phyloP scores from a whole-genome alignment of 345 rosid genomes.

The Salix arbutifolia region DNA sequence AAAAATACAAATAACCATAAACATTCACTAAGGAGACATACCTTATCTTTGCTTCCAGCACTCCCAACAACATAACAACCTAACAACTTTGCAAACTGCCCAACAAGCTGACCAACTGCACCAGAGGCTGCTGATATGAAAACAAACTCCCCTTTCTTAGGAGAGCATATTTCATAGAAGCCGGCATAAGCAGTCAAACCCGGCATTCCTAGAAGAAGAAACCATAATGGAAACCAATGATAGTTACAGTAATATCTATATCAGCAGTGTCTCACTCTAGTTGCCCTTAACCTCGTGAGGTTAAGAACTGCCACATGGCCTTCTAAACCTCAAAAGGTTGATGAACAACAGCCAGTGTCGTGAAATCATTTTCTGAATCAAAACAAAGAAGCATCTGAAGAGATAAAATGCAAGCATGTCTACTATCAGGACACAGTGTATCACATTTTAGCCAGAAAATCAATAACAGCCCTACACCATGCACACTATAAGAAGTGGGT shows the following conservation, averaged over 20 bases:
- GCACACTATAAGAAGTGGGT: no score
- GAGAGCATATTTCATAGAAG: slow-evolving; percentile 31
- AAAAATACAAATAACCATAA: neutral
- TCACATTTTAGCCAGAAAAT: no score
- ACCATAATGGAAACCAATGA: neutral
- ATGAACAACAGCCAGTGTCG: no score
- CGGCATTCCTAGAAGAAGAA: slow-evolving; percentile 25
- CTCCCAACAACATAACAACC: slow-evolving; percentile 22
- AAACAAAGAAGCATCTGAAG: no score
- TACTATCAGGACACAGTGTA: no score
- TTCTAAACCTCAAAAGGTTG: no score
- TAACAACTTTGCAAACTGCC: slow-evolving; percentile 13
- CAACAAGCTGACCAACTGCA: slow-evolving; percentile 20
- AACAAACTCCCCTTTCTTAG: slow-evolving; percentile 21
- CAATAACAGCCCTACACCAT: no score
- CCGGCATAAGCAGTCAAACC: slow-evolving; percentile 36
- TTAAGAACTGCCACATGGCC: no score
- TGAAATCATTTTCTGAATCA: no score
- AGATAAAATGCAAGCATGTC: no score
- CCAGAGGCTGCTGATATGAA: slow-evolving; percentile 16
- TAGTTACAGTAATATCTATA: neutral
- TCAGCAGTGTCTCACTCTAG: neutral
- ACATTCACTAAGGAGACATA: slow-evolving; percentile 10
- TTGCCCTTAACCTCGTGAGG: no score
- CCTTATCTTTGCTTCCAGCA: slow-evolving; percentile 15